Conservation (phyloP, 139 green algal species). For the Chlorokybus atmophyticus region DNA sequence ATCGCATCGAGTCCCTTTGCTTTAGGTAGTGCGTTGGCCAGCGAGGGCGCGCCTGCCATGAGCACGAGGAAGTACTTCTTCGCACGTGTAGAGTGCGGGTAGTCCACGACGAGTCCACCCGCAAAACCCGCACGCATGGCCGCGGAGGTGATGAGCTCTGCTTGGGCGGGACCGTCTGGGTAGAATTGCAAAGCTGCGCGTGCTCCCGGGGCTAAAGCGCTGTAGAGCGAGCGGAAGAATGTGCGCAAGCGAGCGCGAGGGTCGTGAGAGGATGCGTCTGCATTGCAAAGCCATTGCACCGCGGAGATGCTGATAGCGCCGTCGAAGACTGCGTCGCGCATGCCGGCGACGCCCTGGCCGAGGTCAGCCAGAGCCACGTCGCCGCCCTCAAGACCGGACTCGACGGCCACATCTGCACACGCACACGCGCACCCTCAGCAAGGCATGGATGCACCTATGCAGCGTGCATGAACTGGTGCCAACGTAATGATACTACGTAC, state of each 20-base stretch:
- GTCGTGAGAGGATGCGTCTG: conserved; percentile 60
- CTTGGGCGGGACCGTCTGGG: conserved; percentile 50
- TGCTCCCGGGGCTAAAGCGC: conserved; percentile 53
- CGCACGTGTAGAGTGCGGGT: conserved; percentile 74
- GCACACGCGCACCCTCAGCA: no score
- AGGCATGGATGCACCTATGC: no score
- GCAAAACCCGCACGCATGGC: conserved; percentile 88
- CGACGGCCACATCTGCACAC: conserved; percentile 19
- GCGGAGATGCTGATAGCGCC: conserved; percentile 33
- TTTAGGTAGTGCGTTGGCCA: conserved; percentile 7
- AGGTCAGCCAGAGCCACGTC: conserved; percentile 46
- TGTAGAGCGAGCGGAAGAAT: conserved; percentile 86
- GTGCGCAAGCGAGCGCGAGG: conserved; percentile 57
- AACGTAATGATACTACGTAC: no score
- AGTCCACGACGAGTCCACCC: conserved; percentile 92
- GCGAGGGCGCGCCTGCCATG: conserved; percentile 54
- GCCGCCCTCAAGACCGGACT: conserved; percentile 53
- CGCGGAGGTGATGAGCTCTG: conserved; percentile 78
- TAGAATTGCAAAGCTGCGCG: conserved; percentile 74
- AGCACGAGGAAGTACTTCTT: conserved; percentile 97
- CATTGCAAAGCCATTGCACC: conserved; percentile 89
- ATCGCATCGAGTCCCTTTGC: conserved; percentile 17
- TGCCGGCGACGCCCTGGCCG: conserved; percentile 14
- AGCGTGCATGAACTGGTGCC: no score
- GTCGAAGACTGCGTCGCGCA: conserved; percentile 37